Conservation (phyloP, 495 filamentous ascomycete genomes). For the Penicillium verhagenii region DNA sequence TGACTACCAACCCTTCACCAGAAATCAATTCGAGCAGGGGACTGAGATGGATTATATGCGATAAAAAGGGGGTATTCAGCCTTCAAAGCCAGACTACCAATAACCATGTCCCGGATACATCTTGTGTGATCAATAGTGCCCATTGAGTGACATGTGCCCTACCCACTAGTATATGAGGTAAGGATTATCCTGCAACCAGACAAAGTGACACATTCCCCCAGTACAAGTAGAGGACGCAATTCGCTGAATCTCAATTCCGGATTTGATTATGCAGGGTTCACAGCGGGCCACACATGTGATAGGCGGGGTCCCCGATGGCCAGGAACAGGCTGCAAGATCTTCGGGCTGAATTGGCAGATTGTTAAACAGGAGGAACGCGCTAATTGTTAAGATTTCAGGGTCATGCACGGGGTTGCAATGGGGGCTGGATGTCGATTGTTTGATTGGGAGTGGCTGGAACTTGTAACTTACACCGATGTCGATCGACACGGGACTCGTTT, state of each 20-base stretch:
- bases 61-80: neutral
- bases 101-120: neutral
- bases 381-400: constrained; percentile 8
- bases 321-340: neutral
- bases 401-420: constrained; percentile 6
- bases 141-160: neutral
- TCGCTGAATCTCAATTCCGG: neutral
- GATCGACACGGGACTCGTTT: too few relatives aligned
- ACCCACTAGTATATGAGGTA: neutral
- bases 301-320: neutral
- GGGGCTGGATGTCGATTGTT: constrained; percentile 3
- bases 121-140: neutral
- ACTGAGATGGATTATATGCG: neutral
- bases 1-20: too few relatives aligned
- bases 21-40: too few relatives aligned
- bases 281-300: neutral
- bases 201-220: neutral
- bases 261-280: neutral
- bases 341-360: neutral
- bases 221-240: too few relatives aligned
- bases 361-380: neutral
- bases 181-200: neutral
- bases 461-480: neutral
- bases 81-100: neutral
- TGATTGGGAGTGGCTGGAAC: constrained; percentile 14